These are phyloP conservation scores for Fraxinus floribunda DNA, from an alignment of 305 asterid genomes.

Conservation along the genomic window DNA sequence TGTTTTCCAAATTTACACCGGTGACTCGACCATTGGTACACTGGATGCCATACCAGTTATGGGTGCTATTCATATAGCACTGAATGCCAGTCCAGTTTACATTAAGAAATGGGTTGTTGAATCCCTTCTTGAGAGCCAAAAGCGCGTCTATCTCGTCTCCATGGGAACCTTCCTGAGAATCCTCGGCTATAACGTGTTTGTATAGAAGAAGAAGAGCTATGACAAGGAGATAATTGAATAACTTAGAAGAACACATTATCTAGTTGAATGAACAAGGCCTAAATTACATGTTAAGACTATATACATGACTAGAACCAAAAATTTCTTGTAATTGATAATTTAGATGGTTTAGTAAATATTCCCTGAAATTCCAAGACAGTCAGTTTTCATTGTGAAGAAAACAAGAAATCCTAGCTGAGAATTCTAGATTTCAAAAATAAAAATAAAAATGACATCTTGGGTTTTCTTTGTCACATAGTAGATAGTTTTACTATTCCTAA, in stretches of 20 bases:
- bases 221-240: constrained; percentile 30
- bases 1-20: constrained; percentile 43
- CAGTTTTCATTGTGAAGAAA: constrained; percentile 34
- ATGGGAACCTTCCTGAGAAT: constrained; percentile 33
- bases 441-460: not conserved
- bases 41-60: constrained; percentile 57
- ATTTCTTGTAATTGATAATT: constrained; percentile 9
- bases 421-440: constrained; percentile 27
- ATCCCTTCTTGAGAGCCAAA: constrained; percentile 35
- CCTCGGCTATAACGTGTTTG: constrained; percentile 19
- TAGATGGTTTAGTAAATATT: constrained; percentile 20
- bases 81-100: constrained; percentile 51
- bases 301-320: constrained; percentile 7
- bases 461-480: not conserved
- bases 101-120: constrained; percentile 40
- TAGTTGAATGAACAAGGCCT: constrained; percentile 1
- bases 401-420: constrained; percentile 55
- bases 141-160: constrained; percentile 62
- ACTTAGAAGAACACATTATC: constrained; percentile 32
- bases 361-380: constrained; percentile 37
- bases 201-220: constrained; percentile 21
- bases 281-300: not conserved
- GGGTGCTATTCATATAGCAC: constrained; percentile 48
- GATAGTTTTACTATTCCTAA: not conserved
- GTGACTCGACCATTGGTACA: constrained; percentile 60